Percentiles rank a stretch among this genome's conserved stretches.
Evolutionary conservation across 208 protist species (phyloP).

Genomic region (Herpetomonas tarakana): DNA sequence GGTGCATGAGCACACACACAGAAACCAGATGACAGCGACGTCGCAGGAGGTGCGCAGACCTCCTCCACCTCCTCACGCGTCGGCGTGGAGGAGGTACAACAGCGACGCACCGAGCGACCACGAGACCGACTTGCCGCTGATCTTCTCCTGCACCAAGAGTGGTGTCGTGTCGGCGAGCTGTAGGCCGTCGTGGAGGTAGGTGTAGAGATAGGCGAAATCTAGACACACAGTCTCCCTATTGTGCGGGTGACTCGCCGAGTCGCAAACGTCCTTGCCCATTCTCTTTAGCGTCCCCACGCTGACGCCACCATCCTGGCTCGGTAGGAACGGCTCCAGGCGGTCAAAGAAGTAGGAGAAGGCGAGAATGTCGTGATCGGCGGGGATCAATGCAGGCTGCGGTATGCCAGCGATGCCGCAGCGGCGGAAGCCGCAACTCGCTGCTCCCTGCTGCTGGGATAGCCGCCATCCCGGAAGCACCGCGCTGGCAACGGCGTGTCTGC

Average conservation of each 20-base stretch:
- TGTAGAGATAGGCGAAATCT: constrained; percentile 77
- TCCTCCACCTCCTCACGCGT: too few species aligned
- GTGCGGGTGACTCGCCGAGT: neutral
- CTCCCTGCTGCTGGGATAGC: neutral
- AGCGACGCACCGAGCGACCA: constrained; percentile 85
- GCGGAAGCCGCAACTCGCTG: constrained; percentile 21
- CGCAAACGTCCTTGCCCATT: constrained; percentile 23
- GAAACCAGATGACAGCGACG: too few species aligned
- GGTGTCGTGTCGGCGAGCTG: constrained; percentile 36
- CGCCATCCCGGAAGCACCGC: neutral
- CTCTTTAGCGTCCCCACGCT: constrained; percentile 26
- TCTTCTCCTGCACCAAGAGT: constrained; percentile 51
- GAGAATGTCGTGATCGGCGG: constrained; percentile 19
- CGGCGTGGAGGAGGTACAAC: constrained; percentile 5
- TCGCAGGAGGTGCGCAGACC: too few species aligned
- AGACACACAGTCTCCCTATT: constrained; percentile 43
- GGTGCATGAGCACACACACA: too few species aligned
- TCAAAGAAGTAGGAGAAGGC: constrained; percentile 81
- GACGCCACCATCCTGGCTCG: neutral
- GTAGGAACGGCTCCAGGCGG: constrained; percentile 23
- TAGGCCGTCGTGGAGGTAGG: constrained; percentile 46
- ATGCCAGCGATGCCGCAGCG: constrained; percentile 48
- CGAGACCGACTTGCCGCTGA: constrained; percentile 49
- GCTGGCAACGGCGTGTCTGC: neutral
- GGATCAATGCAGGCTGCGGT: constrained; percentile 40